A percentile compares a stretch with the other conserved stretches of the same genome.
phyloP scores from a whole-genome alignment of 2,329 filamentous ascomycete genomes.

The Trichoderma atroviride region DNA sequence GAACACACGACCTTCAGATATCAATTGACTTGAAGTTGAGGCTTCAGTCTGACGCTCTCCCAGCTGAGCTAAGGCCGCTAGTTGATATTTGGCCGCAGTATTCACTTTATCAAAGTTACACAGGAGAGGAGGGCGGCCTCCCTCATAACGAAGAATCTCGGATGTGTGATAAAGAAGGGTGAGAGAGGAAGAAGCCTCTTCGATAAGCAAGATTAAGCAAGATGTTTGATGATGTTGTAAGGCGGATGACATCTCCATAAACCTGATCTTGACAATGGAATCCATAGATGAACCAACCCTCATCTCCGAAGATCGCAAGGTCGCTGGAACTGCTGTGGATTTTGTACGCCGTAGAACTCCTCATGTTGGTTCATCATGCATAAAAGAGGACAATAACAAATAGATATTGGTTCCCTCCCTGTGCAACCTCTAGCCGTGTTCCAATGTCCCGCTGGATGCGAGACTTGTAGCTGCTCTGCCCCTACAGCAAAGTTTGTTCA shows the following conservation, averaged over 20 bases:
- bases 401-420: neutral
- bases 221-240: neutral
- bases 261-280: neutral
- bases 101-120: neutral
- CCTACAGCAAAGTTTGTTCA: neutral
- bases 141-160: neutral
- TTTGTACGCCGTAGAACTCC: neutral
- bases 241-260: neutral
- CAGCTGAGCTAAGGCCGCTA: conserved; percentile 38
- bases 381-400: neutral
- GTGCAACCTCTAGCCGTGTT: neutral
- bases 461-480: neutral
- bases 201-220: neutral
- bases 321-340: neutral
- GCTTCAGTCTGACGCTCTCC: conserved; percentile 38
- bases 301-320: neutral
- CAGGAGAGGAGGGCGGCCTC: too few species aligned
- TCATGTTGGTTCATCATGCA: neutral
- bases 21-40: conserved; percentile 33
- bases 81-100: neutral
- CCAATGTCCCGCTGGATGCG: neutral
- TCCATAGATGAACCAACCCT: neutral
- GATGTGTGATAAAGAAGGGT: neutral
- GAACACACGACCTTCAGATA: conserved; percentile 38
- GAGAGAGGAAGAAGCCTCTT: neutral